Conservation (phyloP, 2,329 filamentous ascomycete genomes). For the Sphaerostilbella broomeana region DNA sequence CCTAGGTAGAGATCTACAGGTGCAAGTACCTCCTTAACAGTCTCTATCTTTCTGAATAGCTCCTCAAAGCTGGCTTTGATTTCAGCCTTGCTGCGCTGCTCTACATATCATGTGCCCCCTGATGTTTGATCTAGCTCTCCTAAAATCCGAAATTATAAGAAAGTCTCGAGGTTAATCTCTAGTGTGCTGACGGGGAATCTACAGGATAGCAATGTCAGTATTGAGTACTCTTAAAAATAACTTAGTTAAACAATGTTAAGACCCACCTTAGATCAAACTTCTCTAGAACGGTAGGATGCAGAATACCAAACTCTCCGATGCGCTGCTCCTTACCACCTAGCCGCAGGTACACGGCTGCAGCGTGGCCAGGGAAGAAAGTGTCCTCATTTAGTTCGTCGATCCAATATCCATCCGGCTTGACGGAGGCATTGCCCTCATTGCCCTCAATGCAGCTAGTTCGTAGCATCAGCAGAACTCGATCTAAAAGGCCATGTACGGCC, state of each 20-base stretch:
- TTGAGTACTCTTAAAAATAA: no score
- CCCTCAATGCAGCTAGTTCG: constrained; percentile 71
- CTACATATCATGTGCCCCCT: no score
- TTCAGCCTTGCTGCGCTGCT: no score
- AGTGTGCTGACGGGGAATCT: constrained; percentile 89
- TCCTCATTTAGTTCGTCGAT: constrained; percentile 87
- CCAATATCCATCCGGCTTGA: constrained; percentile 73
- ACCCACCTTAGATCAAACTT: constrained; percentile 80
- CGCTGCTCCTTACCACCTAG: constrained; percentile 65
- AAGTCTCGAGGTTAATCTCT: constrained; percentile 90
- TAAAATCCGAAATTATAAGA: constrained; percentile 69
- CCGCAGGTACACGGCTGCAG: constrained; percentile 75
- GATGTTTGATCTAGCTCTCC: no score
- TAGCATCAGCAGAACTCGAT: constrained; percentile 89
- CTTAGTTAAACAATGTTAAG: neutral
- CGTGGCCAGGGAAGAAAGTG: constrained; percentile 87
- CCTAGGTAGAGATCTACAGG: no score
- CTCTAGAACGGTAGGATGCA: constrained; percentile 88
- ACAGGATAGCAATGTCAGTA: constrained; percentile 10
- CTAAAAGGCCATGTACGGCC: constrained; percentile 86
- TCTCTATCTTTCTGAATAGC: no score
- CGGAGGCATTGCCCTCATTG: constrained; percentile 59
- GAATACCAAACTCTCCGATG: constrained; percentile 86
- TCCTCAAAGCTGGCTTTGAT: no score
- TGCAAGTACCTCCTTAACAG: no score